These are phyloP conservation scores for Neobulgaria alba DNA, from an alignment of 2,329 filamentous ascomycete genomes.

Conservation along the genomic window DNA sequence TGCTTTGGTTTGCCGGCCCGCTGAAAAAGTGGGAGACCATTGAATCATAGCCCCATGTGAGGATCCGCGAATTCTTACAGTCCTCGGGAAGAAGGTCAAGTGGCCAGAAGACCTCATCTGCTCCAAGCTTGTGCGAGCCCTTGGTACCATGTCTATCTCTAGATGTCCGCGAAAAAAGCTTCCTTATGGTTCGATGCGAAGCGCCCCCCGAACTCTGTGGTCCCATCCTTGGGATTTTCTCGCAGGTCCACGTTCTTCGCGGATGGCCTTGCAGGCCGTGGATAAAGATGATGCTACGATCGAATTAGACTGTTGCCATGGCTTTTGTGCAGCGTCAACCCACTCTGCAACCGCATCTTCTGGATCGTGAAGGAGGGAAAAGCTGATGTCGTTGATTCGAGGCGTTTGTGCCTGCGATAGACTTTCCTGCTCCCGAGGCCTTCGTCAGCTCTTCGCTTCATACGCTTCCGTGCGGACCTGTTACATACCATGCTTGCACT, in stretches of 20 bases:
- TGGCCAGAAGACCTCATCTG: conserved; percentile 15
- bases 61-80: conserved; percentile 11
- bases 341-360: conserved; percentile 11
- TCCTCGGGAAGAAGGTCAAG: conserved; percentile 15
- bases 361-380: conserved; percentile 9
- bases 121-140: neutral
- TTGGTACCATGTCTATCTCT: neutral
- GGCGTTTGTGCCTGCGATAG: neutral
- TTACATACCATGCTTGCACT: neutral
- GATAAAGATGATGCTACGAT: conserved; percentile 4
- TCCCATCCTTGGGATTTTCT: conserved; percentile 8
- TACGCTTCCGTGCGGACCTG: neutral
- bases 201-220: neutral
- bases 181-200: conserved; percentile 3
- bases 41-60: conserved; percentile 19
- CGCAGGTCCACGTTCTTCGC: conserved; percentile 2
- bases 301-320: conserved; percentile 1
- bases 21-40: conserved; percentile 15
- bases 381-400: conserved; percentile 10
- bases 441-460: neutral
- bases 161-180: conserved; percentile 8
- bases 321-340: neutral
- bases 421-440: neutral
- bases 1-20: conserved; percentile 15
- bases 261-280: conserved; percentile 4